Evolutionary conservation across 129 eudicot genomes (phyloP).

Genomic region (Calendula officinalis): DNA sequence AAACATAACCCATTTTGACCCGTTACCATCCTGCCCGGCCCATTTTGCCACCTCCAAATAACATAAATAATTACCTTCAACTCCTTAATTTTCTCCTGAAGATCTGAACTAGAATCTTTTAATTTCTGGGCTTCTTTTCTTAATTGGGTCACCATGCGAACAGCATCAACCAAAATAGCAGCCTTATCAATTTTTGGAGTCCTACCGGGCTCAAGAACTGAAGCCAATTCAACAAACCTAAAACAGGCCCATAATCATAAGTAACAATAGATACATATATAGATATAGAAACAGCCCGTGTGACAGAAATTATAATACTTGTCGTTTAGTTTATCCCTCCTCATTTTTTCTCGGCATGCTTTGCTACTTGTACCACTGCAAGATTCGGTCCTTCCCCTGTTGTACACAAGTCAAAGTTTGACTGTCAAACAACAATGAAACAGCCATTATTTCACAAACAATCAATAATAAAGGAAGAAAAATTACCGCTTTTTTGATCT

Average conservation of each 20-base stretch:
- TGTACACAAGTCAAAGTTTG: constrained; percentile 10
- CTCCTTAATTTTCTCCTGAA: constrained; percentile 74
- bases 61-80: constrained; percentile 37
- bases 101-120: constrained; percentile 59
- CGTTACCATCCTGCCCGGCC: not conserved
- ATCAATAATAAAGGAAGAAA: constrained; percentile 3
- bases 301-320: constrained; percentile 38
- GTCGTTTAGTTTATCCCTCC: constrained; percentile 83
- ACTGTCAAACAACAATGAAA: not conserved
- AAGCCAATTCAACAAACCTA: constrained; percentile 74
- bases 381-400: constrained; percentile 63
- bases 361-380: constrained; percentile 64
- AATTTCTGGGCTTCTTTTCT: constrained; percentile 67
- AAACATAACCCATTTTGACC: not conserved
- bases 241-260: not conserved
- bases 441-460: not conserved
- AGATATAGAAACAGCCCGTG: not conserved
- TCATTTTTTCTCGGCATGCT: constrained; percentile 86
- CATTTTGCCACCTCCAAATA: constrained; percentile 3
- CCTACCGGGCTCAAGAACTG: constrained; percentile 74
- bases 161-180: constrained; percentile 73
- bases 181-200: constrained; percentile 73
- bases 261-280: not conserved
- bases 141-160: constrained; percentile 65
- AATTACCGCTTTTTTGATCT: constrained; percentile 64